A percentile compares a stretch with the other conserved stretches of the same genome.
phyloP scores from a whole-genome alignment of 176 grass and related monocot species.

The Carex pumila region DNA sequence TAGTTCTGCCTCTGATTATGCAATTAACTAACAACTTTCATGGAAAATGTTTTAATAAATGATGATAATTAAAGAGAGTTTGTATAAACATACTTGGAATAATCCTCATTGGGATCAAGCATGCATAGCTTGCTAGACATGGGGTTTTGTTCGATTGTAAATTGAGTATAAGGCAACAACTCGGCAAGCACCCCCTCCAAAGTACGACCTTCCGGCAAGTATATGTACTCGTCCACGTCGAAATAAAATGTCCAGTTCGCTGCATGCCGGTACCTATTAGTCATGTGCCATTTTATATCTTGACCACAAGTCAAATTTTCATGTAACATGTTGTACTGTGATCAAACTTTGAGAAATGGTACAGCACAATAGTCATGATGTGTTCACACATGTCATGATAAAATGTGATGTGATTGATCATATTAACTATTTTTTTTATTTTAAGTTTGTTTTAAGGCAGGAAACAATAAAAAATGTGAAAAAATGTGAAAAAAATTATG shows the following conservation, averaged over 20 bases:
- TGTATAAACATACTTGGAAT: constrained; percentile 36
- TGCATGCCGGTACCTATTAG: constrained; percentile 42
- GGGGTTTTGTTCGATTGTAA: constrained; percentile 93
- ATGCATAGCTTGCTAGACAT: constrained; percentile 77
- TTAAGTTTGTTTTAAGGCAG: too few species aligned
- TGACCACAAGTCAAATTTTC: too few species aligned
- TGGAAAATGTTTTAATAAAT: not conserved
- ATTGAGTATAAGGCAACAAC: constrained; percentile 67
- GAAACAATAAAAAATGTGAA: too few species aligned
- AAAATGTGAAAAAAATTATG: too few species aligned
- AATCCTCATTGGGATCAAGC: constrained; percentile 34
- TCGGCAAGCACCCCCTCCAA: constrained; percentile 47
- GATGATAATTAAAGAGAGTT: not conserved
- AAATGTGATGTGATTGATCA: too few species aligned
- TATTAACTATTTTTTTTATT: too few species aligned
- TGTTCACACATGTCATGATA: too few species aligned
- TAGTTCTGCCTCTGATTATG: too few species aligned
- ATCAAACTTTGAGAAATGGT: too few species aligned
- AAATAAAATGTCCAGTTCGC: constrained; percentile 14
- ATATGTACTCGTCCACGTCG: constrained; percentile 87
- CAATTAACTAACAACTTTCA: not conserved
- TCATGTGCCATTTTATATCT: too few species aligned
- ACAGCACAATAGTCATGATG: too few species aligned
- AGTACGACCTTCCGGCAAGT: constrained; percentile 41
- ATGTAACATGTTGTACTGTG: too few species aligned